These are phyloP conservation scores for Termitomyces eurrhizus DNA, from an alignment of 768 basidiomycete species.

Conservation along the genomic window DNA sequence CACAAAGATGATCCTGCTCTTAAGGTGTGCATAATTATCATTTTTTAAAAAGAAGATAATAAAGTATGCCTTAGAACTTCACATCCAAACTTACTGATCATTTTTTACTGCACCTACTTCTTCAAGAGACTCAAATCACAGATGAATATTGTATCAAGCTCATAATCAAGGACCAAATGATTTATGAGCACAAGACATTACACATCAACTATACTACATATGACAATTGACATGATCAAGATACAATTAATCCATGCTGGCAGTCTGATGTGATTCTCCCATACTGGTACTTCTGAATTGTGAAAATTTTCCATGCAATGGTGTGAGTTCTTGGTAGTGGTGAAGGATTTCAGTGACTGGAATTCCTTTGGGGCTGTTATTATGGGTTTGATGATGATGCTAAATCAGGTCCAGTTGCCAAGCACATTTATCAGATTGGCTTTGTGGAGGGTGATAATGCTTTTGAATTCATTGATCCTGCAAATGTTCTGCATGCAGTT, in stretches of 20 bases:
- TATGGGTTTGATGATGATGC: too few relatives aligned
- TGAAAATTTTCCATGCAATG: not conserved
- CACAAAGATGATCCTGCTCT: not conserved
- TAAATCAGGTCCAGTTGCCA: not conserved
- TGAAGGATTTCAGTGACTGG: not conserved
- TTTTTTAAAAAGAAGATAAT: too few relatives aligned
- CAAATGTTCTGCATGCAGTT: not conserved
- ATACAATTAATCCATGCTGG: not conserved
- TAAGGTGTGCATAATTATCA: too few relatives aligned
- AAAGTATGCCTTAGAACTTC: not conserved
- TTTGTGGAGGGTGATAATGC: not conserved
- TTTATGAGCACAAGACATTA: too few relatives aligned
- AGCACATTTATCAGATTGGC: not conserved
- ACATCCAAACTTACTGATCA: not conserved
- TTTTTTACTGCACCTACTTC: not conserved
- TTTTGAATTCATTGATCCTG: not conserved
- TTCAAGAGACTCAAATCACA: not conserved
- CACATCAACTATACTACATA: not conserved
- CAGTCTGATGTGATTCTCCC: not conserved
- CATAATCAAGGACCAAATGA: not conserved
- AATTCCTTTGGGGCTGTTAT: too few relatives aligned
- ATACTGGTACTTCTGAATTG: too few relatives aligned
- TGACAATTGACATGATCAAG: not conserved
- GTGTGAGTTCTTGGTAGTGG: not conserved
- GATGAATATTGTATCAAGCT: not conserved